Evolutionary conservation across 176 grass and related monocot species (phyloP).

Genomic region (Lolium rigidum): DNA sequence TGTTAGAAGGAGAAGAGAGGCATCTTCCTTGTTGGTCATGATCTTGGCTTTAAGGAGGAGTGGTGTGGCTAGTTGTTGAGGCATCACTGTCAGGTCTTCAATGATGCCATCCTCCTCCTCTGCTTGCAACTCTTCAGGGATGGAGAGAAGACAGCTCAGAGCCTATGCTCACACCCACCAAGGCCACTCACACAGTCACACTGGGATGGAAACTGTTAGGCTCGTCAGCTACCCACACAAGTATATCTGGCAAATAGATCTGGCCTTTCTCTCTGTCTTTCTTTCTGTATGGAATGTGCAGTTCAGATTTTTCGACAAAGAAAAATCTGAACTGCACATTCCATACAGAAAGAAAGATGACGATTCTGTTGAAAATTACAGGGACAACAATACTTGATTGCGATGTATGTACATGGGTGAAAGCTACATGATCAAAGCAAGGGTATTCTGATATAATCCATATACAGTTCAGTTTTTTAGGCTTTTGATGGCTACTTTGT

Average conservation of each 20-base stretch:
- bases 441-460: neutral
- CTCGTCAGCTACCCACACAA: slow-evolving; percentile 2
- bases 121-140: slow-evolving; percentile 10
- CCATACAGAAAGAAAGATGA: no score
- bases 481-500: neutral
- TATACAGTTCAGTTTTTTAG: slow-evolving; percentile 4
- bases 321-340: no score
- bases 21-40: slow-evolving; percentile 13
- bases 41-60: slow-evolving; percentile 45
- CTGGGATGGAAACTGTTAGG: slow-evolving; percentile 32
- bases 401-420: slow-evolving; percentile 16
- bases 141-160: slow-evolving; percentile 32
- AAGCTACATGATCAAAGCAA: neutral
- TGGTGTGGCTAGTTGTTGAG: slow-evolving; percentile 52
- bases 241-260: neutral
- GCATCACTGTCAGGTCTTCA: slow-evolving; percentile 53
- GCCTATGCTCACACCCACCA: slow-evolving; percentile 34
- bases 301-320: no score
- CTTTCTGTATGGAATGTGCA: slow-evolving; percentile 14
- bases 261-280: neutral
- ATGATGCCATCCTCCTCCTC: slow-evolving; percentile 13
- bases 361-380: slow-evolving; percentile 14
- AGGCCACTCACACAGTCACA: slow-evolving; percentile 6
- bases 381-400: neutral
- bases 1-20: neutral